These are phyloP conservation scores for Murraya paniculata DNA, from an alignment of 345 rosid genomes.

Conservation along the genomic window DNA sequence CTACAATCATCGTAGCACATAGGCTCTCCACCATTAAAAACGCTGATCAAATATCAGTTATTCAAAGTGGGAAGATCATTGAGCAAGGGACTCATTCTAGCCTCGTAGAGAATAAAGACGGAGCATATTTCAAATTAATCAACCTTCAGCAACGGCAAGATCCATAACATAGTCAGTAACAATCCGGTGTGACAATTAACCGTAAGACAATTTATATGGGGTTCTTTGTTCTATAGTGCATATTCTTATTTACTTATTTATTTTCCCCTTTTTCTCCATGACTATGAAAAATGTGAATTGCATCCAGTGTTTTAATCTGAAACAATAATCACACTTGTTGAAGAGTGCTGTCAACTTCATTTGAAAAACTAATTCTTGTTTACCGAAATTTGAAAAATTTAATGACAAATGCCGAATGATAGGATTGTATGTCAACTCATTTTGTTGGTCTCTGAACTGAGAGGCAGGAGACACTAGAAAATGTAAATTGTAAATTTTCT, in stretches of 20 bases:
- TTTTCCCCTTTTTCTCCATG: background rate
- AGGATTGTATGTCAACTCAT: background rate
- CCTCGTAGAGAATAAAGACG: constrained; percentile 63
- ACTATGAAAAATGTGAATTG: background rate
- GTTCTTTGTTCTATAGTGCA: background rate
- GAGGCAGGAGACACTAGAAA: background rate
- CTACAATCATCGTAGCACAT: constrained; percentile 92
- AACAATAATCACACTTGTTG: background rate
- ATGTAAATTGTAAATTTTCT: background rate
- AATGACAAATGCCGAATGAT: background rate
- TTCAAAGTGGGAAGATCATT: constrained; percentile 69
- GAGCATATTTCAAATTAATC: constrained; percentile 74
- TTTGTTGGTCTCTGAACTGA: background rate
- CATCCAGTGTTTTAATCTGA: background rate
- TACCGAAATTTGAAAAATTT: background rate
- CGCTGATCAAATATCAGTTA: constrained; percentile 73
- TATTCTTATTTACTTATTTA: background rate
- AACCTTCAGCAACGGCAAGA: constrained; percentile 77
- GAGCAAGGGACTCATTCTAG: constrained; percentile 83
- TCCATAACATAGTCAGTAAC: constrained; percentile 6
- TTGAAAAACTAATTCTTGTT: background rate
- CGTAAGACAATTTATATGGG: background rate
- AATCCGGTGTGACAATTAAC: background rate
- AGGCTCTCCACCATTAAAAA: constrained; percentile 83
- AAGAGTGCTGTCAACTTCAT: background rate